A percentile compares a stretch with the other conserved stretches of the same genome.
phyloP scores from a whole-genome alignment of 1,139 yeast genomes.

The Spencermartinsiella ligniputridi region DNA sequence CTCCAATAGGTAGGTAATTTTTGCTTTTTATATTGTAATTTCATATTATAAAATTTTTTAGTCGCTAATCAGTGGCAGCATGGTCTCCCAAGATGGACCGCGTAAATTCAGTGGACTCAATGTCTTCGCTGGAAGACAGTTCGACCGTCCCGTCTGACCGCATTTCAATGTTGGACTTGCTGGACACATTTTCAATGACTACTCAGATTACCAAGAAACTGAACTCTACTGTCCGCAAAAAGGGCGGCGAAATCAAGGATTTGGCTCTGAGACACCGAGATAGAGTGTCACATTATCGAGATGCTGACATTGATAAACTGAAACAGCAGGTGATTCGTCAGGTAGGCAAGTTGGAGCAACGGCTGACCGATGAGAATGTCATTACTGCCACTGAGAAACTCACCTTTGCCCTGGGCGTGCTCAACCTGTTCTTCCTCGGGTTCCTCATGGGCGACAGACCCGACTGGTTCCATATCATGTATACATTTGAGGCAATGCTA shows the following conservation, averaged over 20 bases:
- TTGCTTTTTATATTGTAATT: too few relatives aligned
- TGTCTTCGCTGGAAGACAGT: slow-evolving; percentile 20
- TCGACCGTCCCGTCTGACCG: slow-evolving; percentile 23
- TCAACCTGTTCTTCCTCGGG: slow-evolving; percentile 67
- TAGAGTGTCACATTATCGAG: slow-evolving; percentile 26
- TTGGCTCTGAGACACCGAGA: slow-evolving; percentile 29
- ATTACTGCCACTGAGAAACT: slow-evolving; percentile 69
- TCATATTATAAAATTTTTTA: too few relatives aligned
- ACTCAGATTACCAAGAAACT: slow-evolving; percentile 28
- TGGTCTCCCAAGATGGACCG: slow-evolving; percentile 14
- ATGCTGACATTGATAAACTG: slow-evolving; percentile 33
- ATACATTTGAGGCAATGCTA: slow-evolving; percentile 55
- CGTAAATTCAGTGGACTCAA: slow-evolving; percentile 20
- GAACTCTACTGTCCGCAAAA: slow-evolving; percentile 26
- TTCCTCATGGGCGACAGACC: slow-evolving; percentile 77
- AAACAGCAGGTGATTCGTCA: slow-evolving; percentile 29
- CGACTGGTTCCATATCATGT: slow-evolving; percentile 67
- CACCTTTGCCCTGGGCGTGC: slow-evolving; percentile 72
- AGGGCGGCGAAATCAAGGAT: slow-evolving; percentile 28
- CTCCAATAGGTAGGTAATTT: background rate
- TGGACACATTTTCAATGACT: slow-evolving; percentile 33
- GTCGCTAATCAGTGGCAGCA: background rate
- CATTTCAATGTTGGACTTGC: slow-evolving; percentile 31
- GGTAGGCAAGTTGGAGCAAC: slow-evolving; percentile 54
- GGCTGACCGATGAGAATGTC: slow-evolving; percentile 39